Percentiles rank a stretch among this genome's conserved stretches.
Conservation (phyloP, 2,329 filamentous ascomycete species). For the Berkeleyomyces basicola region DNA sequence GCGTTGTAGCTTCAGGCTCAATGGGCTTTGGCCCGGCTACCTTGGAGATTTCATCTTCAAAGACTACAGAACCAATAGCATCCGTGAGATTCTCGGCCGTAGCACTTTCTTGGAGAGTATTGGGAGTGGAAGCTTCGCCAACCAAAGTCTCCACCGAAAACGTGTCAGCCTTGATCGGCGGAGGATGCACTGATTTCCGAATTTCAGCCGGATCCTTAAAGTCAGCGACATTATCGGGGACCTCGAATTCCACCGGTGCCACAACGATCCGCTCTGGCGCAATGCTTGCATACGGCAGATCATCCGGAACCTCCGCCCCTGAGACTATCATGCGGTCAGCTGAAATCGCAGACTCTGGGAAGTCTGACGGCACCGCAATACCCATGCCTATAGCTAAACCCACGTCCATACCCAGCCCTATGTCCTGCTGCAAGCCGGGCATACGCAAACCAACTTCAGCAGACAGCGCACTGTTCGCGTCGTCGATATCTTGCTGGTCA, state of each 20-base stretch:
- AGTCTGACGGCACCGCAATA: not conserved
- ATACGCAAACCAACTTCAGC: not conserved
- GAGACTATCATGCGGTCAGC: constrained; percentile 2
- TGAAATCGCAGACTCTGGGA: not conserved
- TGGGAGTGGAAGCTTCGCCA: not conserved
- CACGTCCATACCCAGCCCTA: not conserved
- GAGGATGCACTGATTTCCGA: not conserved
- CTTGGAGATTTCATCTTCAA: not conserved
- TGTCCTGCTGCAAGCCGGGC: not conserved
- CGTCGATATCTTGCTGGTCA: not conserved
- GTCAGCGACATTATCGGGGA: constrained; percentile 1
- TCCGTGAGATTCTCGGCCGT: too few relatives aligned
- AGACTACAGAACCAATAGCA: not conserved
- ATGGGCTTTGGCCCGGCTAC: too few relatives aligned
- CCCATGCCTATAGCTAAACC: not conserved
- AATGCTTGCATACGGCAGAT: not conserved
- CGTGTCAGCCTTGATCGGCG: not conserved
- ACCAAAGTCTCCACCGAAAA: not conserved
- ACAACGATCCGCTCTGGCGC: not conserved
- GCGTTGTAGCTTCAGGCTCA: not conserved
- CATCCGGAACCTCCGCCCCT: not conserved
- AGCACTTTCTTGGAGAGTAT: too few relatives aligned
- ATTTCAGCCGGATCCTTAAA: not conserved
- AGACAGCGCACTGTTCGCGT: constrained; percentile 1
- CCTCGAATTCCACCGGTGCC: not conserved